Conservation (phyloP, 441 rosid species). For the Populus hybrid region DNA sequence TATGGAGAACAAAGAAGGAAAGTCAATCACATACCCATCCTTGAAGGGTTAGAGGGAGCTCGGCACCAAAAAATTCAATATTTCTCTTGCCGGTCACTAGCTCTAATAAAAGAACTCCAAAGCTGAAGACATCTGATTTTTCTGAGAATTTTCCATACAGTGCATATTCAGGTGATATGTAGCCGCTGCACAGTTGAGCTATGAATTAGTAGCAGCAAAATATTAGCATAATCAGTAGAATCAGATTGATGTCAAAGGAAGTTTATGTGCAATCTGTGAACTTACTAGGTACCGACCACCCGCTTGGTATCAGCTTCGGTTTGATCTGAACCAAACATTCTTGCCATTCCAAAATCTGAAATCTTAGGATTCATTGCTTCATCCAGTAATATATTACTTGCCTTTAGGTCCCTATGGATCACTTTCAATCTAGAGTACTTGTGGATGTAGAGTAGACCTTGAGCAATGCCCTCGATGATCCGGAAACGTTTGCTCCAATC, state of each 20-base stretch:
- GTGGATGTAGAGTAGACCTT: slow-evolving; percentile 5
- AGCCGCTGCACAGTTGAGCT: background rate
- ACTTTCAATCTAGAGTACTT: slow-evolving; percentile 8
- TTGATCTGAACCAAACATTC: background rate
- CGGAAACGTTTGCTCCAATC: background rate
- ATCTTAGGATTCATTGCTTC: slow-evolving; percentile 8
- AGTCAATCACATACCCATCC: background rate
- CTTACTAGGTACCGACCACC: background rate
- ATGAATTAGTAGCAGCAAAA: background rate
- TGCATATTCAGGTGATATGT: background rate
- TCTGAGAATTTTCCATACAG: slow-evolving; percentile 3
- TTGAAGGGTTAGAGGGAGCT: background rate
- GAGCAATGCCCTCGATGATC: slow-evolving; percentile 1
- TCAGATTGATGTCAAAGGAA: background rate
- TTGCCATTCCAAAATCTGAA: slow-evolving; percentile 1
- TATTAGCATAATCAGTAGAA: background rate
- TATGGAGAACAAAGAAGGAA: background rate
- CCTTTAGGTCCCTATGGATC: slow-evolving; percentile 4
- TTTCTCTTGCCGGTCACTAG: background rate
- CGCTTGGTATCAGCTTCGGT: background rate
- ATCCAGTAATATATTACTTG: slow-evolving; percentile 3
- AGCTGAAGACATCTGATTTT: slow-evolving; percentile 4
- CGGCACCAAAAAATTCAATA: background rate
- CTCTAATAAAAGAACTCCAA: slow-evolving; percentile 1
- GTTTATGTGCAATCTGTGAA: background rate